These are phyloP conservation scores for Cephalotrichum gorgonifer DNA, from an alignment of 2,329 filamentous ascomycete species.

Conservation along the genomic window DNA sequence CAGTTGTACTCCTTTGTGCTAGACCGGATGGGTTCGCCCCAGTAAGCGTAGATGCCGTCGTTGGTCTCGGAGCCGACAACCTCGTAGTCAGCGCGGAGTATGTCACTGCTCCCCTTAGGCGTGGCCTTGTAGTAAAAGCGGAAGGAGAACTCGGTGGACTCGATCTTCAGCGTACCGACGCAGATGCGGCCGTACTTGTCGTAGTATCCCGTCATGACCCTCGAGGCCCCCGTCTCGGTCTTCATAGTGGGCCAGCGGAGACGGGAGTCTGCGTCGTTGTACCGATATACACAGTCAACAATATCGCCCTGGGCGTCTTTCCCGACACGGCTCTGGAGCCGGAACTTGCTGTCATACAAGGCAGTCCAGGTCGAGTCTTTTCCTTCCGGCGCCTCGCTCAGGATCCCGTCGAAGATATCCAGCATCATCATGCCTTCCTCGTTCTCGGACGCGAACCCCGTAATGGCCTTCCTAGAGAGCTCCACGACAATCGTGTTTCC, in stretches of 20 bases:
- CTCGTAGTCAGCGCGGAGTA: constrained; percentile 21
- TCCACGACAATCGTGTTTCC: constrained; percentile 19
- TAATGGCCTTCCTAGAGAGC: constrained; percentile 18
- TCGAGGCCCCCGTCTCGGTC: constrained; percentile 12
- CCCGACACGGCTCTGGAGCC: constrained; percentile 15
- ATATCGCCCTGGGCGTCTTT: constrained; percentile 6
- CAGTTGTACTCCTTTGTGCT: constrained; percentile 16
- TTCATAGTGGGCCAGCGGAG: constrained; percentile 16
- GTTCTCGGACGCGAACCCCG: constrained; percentile 18
- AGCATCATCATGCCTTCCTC: constrained; percentile 15
- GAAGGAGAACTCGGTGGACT: constrained; percentile 18
- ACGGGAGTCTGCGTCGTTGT: constrained; percentile 7
- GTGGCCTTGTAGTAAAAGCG: constrained; percentile 23
- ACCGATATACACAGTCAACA: constrained; percentile 16
- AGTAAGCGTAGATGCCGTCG: constrained; percentile 21
- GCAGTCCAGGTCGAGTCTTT: constrained; percentile 14
- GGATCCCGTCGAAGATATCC: constrained; percentile 17
- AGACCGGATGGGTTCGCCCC: constrained; percentile 17
- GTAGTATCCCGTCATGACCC: constrained; percentile 18
- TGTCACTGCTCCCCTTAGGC: constrained; percentile 19
- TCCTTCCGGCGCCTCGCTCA: constrained; percentile 12
- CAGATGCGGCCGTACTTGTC: constrained; percentile 22
- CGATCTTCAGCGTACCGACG: constrained; percentile 17
- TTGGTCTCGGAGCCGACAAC: constrained; percentile 10
- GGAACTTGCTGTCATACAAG: constrained; percentile 17